phyloP scores from a whole-genome alignment of 2,329 filamentous ascomycete genomes.

The Apiospora saccharicola region DNA sequence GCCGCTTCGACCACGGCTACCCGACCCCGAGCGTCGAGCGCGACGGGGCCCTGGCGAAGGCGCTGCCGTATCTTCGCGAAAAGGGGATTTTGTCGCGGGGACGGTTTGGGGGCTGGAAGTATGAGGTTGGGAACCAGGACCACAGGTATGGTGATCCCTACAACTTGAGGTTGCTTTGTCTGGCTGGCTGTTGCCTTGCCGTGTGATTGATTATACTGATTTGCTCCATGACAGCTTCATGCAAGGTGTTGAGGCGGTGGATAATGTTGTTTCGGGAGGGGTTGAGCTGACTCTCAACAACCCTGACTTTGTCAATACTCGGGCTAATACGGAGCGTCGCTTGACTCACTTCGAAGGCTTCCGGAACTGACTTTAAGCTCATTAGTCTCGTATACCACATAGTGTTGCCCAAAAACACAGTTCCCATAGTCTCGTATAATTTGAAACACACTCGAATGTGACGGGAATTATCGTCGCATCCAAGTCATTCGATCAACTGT shows the following conservation, averaged over 20 bases:
- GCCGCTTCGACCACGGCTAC: conserved; percentile 97
- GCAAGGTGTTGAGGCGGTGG: conserved; percentile 91
- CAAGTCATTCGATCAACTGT: no score
- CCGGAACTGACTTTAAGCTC: background rate
- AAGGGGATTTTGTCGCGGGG: conserved; percentile 94
- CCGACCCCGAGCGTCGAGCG: conserved; percentile 94
- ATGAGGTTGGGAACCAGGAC: conserved; percentile 95
- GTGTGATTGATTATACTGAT: background rate
- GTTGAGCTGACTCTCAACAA: conserved; percentile 95
- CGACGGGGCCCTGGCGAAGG: conserved; percentile 89
- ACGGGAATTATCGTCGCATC: no score
- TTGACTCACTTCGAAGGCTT: conserved; percentile 41
- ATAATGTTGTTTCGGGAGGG: conserved; percentile 86
- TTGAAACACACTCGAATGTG: no score
- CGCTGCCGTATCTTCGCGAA: conserved; percentile 89
- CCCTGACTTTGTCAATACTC: conserved; percentile 90
- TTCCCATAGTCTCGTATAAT: no score
- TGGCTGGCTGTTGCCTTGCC: no score
- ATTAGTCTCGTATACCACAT: no score
- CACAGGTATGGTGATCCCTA: conserved; percentile 62
- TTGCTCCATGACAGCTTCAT: conserved; percentile 67
- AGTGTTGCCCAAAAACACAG: no score
- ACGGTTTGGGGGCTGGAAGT: conserved; percentile 97
- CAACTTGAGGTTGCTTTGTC: no score
- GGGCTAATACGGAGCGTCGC: conserved; percentile 71